Base-by-base conservation (phyloP, 768 basidiomycete species). In the Amanita molliuscula region DNA sequence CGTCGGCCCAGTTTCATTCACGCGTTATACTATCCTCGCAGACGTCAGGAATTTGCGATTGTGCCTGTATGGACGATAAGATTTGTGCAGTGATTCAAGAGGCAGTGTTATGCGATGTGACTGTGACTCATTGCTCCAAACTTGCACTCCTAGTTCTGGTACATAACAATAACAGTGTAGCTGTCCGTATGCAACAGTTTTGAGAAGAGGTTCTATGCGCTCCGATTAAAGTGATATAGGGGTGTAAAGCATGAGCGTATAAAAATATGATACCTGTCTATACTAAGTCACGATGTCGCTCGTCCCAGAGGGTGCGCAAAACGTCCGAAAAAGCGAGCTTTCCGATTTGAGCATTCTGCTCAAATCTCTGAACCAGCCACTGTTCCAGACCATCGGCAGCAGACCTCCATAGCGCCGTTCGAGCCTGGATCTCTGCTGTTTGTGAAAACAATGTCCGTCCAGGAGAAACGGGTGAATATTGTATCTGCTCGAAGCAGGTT, bases 241-340 rank as follows among this genome's bases (percentile, higher is more conserved):
- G 9, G 20, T 35, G 16, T 37, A 16, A 18, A 37, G 25, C 6
- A 40, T 9, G 21, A 18, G 10, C 28, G 35, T 11, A 20, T 1
- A 48, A 29, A 28, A 28, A 16, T n/a, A 33, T 4, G 16, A 46
- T 31, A 21, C 6, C 23, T 9, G 16, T 21, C 41, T 50, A 50
- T 44, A 25, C 41, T 13, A 40, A 9, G 16, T 35, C 41, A 23
- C 42, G 40, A 57, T 86, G 78, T 54, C 83, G 76, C 60, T 82
- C 72, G 58, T 90, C 86, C 81, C 83, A 82, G 62, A 94, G 63
- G 54, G 76, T 76, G 58, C 84, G 73, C 55, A 96, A 66, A 26
- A 97, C 92, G 60, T 91, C 88, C 38, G 90, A 88, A 65, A 97
- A 94, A 20, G 85, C 94, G 47, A 83, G 68, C 65, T 92, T 89